Conservation (phyloP, 192 early-diverging fungal species). For the Dissophora globulifera region DNA sequence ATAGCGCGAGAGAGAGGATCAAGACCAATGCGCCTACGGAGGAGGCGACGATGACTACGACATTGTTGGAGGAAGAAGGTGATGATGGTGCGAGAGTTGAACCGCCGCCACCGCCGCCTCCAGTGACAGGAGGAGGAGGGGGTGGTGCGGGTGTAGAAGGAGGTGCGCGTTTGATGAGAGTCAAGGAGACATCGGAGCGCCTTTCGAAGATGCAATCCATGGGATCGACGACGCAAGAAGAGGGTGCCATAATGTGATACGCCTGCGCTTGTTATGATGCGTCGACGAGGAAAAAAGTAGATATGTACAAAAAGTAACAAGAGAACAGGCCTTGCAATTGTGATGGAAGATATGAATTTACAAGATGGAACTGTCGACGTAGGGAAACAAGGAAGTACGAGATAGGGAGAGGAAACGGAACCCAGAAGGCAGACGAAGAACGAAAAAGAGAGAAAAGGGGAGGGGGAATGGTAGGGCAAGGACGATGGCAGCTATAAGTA, state of each 20-base stretch:
- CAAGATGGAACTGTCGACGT: conserved; percentile 9
- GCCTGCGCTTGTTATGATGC: too few species aligned
- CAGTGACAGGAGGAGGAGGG: too few species aligned
- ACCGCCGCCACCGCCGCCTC: too few species aligned
- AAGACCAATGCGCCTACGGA: conserved; percentile 21
- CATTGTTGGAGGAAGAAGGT: background rate
- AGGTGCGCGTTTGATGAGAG: conserved; percentile 34
- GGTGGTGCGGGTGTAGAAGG: too few species aligned
- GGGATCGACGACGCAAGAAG: conserved; percentile 28
- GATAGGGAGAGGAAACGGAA: background rate
- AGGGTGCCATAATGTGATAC: conserved; percentile 27
- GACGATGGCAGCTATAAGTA: too few species aligned
- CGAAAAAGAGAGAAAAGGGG: conserved; percentile 4
- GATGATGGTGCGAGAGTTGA: too few species aligned
- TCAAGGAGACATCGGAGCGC: background rate
- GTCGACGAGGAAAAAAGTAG: too few species aligned
- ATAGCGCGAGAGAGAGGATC: conserved; percentile 19
- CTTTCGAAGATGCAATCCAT: conserved; percentile 33
- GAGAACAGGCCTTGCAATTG: too few species aligned
- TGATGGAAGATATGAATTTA: too few species aligned
- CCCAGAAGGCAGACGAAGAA: background rate
- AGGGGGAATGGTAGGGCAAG: too few species aligned
- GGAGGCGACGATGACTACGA: conserved; percentile 15
- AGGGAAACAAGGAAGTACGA: background rate
- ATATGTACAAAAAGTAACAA: too few species aligned